Conservation (phyloP, 169 alveolate species). For the Cryptosporidium viatorum region DNA sequence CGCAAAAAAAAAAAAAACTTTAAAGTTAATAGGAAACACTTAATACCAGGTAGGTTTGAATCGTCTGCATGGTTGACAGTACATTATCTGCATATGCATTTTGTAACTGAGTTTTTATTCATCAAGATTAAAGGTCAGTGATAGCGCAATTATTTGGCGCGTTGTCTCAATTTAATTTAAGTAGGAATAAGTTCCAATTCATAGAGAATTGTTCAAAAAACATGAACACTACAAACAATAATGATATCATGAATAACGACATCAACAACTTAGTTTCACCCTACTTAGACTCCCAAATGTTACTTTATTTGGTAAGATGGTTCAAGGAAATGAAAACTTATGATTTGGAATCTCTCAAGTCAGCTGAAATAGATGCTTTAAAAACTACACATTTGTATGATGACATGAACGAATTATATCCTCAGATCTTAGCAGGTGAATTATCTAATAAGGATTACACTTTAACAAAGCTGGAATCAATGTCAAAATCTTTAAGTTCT, state of each 20-base stretch:
- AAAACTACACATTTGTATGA: constrained; percentile 51
- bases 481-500: constrained; percentile 16
- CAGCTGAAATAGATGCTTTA: constrained; percentile 39
- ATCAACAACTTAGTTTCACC: constrained; percentile 40
- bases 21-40: neutral
- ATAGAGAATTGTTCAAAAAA: neutral
- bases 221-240: constrained; percentile 15
- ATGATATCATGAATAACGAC: constrained; percentile 17
- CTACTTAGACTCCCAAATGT: constrained; percentile 58
- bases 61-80: neutral
- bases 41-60: neutral
- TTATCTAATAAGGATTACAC: constrained; percentile 14
- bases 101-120: neutral
- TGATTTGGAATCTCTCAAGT: constrained; percentile 18
- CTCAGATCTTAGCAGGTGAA: constrained; percentile 16
- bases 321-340: constrained; percentile 20
- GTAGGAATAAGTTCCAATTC: neutral
- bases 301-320: constrained; percentile 56
- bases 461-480: neutral
- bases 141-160: constrained; percentile 43
- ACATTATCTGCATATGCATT: neutral
- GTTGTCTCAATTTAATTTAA: constrained; percentile 47
- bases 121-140: neutral
- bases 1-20: constrained; percentile 10
- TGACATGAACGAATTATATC: constrained; percentile 44